Conservation (phyloP, 2,329 filamentous ascomycete genomes). For the Penicillium griseofulvum region DNA sequence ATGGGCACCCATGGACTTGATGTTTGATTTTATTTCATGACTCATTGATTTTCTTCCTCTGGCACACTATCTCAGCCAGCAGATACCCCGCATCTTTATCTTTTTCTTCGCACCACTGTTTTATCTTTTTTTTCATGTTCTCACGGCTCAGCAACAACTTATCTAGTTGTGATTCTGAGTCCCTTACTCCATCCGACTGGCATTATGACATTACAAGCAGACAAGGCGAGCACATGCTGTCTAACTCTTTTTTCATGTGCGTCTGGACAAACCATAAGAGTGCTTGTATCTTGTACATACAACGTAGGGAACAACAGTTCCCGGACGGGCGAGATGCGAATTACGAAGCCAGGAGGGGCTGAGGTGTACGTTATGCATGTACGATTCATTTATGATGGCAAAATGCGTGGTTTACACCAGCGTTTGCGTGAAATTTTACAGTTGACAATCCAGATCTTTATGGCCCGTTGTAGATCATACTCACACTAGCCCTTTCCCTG, state of each 20-base stretch:
- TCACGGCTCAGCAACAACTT: not conserved
- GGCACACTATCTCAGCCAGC: conserved; percentile 25
- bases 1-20: not conserved
- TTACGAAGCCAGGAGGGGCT: not conserved
- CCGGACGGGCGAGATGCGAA: not conserved
- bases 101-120: not conserved
- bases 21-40: conserved; percentile 13
- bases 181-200: not conserved
- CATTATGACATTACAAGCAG: not conserved
- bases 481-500: conserved; percentile 7
- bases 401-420: not conserved
- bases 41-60: conserved; percentile 19
- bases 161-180: not conserved
- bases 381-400: not conserved
- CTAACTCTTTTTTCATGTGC: not conserved
- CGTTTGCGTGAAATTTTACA: not conserved
- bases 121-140: not conserved
- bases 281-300: conserved; percentile 1
- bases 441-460: conserved; percentile 9
- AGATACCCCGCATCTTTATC: conserved; percentile 33
- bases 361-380: conserved; percentile 1
- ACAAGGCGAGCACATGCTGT: not conserved
- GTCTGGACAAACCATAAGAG: not conserved
- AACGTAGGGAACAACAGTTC: not conserved
- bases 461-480: conserved; percentile 16